Conservation (phyloP, 768 basidiomycete genomes). For the Panus rudis region DNA sequence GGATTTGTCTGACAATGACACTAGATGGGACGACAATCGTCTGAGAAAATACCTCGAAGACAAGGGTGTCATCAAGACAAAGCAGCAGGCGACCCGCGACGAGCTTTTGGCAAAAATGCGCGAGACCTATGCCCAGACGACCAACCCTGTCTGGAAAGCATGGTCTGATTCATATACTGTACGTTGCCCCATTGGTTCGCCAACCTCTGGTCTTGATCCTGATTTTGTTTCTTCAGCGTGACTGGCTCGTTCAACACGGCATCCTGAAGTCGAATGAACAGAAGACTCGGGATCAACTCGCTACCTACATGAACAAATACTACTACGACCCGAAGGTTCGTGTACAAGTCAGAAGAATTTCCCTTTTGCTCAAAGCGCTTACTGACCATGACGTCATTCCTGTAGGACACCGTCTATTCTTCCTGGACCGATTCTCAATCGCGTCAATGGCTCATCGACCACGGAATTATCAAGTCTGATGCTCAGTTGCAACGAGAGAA, state of each 20-base stretch:
- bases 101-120: slow-evolving; percentile 68
- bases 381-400: slow-evolving; percentile 2
- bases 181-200: slow-evolving; percentile 15
- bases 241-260: slow-evolving; percentile 77
- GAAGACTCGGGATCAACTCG: slow-evolving; percentile 50
- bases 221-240: slow-evolving; percentile 38
- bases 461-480: slow-evolving; percentile 62
- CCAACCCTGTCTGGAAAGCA: slow-evolving; percentile 67
- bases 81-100: slow-evolving; percentile 49
- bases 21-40: slow-evolving; percentile 64
- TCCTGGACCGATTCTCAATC: slow-evolving; percentile 63
- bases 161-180: slow-evolving; percentile 88
- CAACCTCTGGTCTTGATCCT: neutral
- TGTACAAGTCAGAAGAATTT: neutral
- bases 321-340: slow-evolving; percentile 45
- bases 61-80: slow-evolving; percentile 65
- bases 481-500: slow-evolving; percentile 62
- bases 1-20: neutral
- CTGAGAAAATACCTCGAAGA: slow-evolving; percentile 68
- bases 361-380: neutral
- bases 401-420: slow-evolving; percentile 44
- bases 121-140: slow-evolving; percentile 53
- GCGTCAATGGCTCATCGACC: slow-evolving; percentile 64
- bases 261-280: slow-evolving; percentile 55
- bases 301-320: slow-evolving; percentile 65